A percentile compares a stretch with the other conserved stretches of the same genome.
Conservation (phyloP, 352 stramenopile species). For the Globisporangium okanoganense region DNA sequence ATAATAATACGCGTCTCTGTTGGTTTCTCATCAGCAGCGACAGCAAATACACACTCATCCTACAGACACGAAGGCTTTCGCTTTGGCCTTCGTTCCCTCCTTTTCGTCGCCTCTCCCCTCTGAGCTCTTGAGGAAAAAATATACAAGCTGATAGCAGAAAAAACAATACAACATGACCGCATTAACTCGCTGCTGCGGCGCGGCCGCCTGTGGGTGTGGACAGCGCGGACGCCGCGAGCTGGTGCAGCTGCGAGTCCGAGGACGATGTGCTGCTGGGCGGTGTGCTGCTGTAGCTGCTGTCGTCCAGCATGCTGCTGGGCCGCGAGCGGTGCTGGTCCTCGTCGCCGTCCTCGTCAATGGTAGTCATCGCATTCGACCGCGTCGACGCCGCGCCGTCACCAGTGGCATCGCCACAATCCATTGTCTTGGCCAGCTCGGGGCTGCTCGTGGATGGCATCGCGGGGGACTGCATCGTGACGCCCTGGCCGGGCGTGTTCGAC, state of each 20-base stretch:
- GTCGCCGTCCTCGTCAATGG: slow-evolving; percentile 24
- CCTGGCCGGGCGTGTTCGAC: slow-evolving; percentile 65
- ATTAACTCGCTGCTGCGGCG: slow-evolving; percentile 23
- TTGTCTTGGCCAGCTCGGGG: slow-evolving; percentile 21
- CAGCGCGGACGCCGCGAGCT: slow-evolving; percentile 1
- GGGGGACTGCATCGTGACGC: slow-evolving; percentile 55
- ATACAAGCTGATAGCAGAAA: not conserved
- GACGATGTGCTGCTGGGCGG: slow-evolving; percentile 33
- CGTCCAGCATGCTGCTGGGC: slow-evolving; percentile 29
- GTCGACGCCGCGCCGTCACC: not conserved
- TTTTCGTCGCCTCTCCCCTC: not conserved
- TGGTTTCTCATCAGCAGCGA: not conserved
- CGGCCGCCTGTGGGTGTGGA: slow-evolving; percentile 11
- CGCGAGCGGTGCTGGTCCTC: slow-evolving; percentile 15
- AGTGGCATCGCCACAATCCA: slow-evolving; percentile 8
- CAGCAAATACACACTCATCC: not conserved
- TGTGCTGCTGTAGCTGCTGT: slow-evolving; percentile 35
- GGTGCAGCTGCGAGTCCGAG: slow-evolving; percentile 12
- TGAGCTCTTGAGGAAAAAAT: not conserved
- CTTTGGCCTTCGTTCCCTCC: not conserved
- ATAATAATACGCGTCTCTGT: not conserved
- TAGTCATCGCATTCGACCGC: slow-evolving; percentile 15
- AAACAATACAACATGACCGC: not conserved
- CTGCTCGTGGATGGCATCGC: slow-evolving; percentile 43
- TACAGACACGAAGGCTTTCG: not conserved